These are phyloP conservation scores for Coniochaeta sp. DNA, from an alignment of 2,329 filamentous ascomycete genomes.

Conservation along the genomic window DNA sequence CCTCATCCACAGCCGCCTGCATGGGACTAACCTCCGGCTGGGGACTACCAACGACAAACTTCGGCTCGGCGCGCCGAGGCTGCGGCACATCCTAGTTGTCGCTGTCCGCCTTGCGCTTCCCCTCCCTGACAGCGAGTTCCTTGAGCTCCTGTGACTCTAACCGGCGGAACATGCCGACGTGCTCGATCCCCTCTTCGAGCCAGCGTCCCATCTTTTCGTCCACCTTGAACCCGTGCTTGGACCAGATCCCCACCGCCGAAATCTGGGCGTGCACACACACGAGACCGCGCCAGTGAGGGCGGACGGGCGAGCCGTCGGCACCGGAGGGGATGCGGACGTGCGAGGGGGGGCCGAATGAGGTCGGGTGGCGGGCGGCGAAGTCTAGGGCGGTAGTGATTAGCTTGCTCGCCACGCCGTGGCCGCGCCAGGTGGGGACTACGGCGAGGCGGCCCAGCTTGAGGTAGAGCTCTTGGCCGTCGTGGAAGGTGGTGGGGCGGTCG, in stretches of 20 bases:
- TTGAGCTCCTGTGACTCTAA: slow-evolving; percentile 24
- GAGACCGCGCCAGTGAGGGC: slow-evolving; percentile 65
- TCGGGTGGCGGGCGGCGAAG: slow-evolving; percentile 60
- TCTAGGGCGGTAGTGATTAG: slow-evolving; percentile 60
- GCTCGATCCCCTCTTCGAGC: slow-evolving; percentile 77
- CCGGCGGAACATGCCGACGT: slow-evolving; percentile 73
- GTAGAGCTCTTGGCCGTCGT: slow-evolving; percentile 64
- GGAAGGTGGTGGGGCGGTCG: slow-evolving; percentile 42
- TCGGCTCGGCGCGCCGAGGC: too few species aligned
- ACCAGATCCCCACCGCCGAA: slow-evolving; percentile 58
- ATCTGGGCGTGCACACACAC: slow-evolving; percentile 76
- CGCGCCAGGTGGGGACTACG: slow-evolving; percentile 58
- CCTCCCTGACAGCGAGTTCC: too few species aligned
- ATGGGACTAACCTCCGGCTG: too few species aligned
- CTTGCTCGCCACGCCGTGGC: slow-evolving; percentile 54
- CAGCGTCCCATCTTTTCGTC: slow-evolving; percentile 71
- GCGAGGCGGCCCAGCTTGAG: slow-evolving; percentile 77
- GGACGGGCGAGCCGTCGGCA: too few species aligned
- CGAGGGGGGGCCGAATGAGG: slow-evolving; percentile 41
- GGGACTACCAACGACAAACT: too few species aligned
- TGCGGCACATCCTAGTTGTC: too few species aligned
- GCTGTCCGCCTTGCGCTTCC: too few species aligned
- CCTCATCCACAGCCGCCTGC: too few species aligned
- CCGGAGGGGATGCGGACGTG: not conserved
- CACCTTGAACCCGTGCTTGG: slow-evolving; percentile 62